phyloP scores from a whole-genome alignment of 495 filamentous ascomycete genomes.

The Neurospora sp. region DNA sequence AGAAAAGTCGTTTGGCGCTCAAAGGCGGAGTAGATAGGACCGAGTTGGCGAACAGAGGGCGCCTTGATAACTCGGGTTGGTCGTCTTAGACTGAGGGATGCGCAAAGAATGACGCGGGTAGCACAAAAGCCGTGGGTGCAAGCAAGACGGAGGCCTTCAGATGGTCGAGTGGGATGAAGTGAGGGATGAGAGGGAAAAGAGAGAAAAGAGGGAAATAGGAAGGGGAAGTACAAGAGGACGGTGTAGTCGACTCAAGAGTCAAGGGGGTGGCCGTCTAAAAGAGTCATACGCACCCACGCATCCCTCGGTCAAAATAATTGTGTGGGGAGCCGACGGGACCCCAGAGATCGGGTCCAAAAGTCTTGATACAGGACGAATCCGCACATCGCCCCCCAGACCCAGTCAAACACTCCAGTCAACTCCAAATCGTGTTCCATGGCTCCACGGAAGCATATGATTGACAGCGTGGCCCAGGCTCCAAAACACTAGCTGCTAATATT shows the following conservation, averaged over 20 bases:
- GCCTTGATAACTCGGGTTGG: slow-evolving; percentile 14
- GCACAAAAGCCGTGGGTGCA: slow-evolving; percentile 1
- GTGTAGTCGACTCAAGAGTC: not conserved
- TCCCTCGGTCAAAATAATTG: not conserved
- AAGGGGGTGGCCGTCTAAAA: not conserved
- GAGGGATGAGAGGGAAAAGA: slow-evolving; percentile 8
- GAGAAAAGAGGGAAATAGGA: slow-evolving; percentile 8
- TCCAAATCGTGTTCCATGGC: not conserved
- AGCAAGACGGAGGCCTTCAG: slow-evolving; percentile 9
- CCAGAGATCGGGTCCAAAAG: not conserved
- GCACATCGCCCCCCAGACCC: not conserved
- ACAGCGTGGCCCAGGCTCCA: not conserved
- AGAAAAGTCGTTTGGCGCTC: slow-evolving; percentile 9
- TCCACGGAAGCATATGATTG: not conserved
- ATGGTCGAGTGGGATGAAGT: slow-evolving; percentile 15
- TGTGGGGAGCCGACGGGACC: not conserved
- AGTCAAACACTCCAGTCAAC: not conserved
- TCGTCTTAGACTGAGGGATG: not conserved
- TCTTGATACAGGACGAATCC: not conserved
- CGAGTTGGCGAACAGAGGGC: slow-evolving; percentile 11
- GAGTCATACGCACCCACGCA: not conserved
- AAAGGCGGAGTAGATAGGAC: slow-evolving; percentile 15
- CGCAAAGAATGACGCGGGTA: slow-evolving; percentile 1
- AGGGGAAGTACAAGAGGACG: not conserved
- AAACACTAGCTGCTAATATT: not conserved